Evolutionary conservation across 2,329 filamentous ascomycete genomes (phyloP).

Genomic region (Chrysosphaeria jannelii): DNA sequence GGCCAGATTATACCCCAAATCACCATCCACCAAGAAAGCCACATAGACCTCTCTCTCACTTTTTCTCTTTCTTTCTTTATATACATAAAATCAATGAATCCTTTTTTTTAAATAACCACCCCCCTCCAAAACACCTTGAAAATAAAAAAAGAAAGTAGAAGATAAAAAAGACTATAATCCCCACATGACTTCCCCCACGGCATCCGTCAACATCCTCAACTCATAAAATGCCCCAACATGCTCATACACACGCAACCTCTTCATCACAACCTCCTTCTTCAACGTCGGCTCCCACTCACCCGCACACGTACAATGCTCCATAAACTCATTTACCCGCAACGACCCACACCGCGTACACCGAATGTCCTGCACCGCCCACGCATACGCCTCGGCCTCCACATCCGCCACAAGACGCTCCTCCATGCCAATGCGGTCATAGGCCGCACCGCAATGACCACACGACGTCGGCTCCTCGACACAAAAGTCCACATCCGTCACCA

Average conservation of each 20-base stretch:
- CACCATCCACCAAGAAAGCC: no score
- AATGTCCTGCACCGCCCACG: conserved; percentile 74
- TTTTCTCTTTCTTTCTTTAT: no score
- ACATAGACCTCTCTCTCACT: no score
- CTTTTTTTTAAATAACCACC: no score
- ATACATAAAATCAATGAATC: no score
- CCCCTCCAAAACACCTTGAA: no score
- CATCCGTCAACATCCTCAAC: conserved; percentile 48
- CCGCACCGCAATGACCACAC: conserved; percentile 44
- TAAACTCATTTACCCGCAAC: conserved; percentile 66
- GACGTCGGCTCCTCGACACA: conserved; percentile 66
- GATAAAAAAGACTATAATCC: no score
- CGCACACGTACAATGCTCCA: conserved; percentile 86
- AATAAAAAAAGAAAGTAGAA: no score
- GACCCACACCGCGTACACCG: conserved; percentile 46
- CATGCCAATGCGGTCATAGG: conserved; percentile 49
- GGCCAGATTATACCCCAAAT: conserved; percentile 17
- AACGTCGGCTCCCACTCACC: conserved; percentile 56
- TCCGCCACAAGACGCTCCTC: conserved; percentile 58
- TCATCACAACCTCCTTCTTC: conserved; percentile 31
- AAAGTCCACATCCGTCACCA: conserved; percentile 66
- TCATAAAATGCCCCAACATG: conserved; percentile 54
- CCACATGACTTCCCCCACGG: conserved; percentile 44
- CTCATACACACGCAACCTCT: conserved; percentile 35
- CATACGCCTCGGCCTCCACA: conserved; percentile 42